These are phyloP conservation scores for Ensete ventricosum DNA, from an alignment of 176 grass and related monocot species.

Conservation along the genomic window DNA sequence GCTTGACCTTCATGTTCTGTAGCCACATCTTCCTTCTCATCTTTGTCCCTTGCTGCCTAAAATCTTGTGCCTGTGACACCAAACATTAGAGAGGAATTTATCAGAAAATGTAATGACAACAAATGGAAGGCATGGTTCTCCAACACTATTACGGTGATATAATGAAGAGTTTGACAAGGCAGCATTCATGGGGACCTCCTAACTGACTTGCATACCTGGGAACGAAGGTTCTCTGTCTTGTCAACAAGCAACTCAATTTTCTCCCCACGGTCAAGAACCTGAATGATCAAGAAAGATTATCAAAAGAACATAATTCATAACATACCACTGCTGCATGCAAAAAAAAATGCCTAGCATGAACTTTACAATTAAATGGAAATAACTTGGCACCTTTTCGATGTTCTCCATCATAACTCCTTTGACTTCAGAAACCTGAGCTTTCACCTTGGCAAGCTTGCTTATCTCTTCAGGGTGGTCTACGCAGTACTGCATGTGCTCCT, in stretches of 20 bases:
- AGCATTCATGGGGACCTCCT: too few relatives aligned
- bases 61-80: slow-evolving; percentile 40
- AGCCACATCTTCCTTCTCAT: slow-evolving; percentile 75
- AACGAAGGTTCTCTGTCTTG: slow-evolving; percentile 52
- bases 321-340: too few relatives aligned
- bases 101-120: neutral
- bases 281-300: neutral
- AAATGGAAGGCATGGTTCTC: neutral
- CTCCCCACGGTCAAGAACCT: slow-evolving; percentile 51
- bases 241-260: slow-evolving; percentile 53
- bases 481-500: slow-evolving; percentile 81
- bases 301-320: neutral
- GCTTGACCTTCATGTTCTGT: slow-evolving; percentile 92
- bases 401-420: slow-evolving; percentile 81
- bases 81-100: neutral
- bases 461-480: slow-evolving; percentile 67
- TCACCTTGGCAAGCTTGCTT: slow-evolving; percentile 54
- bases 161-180: too few relatives aligned
- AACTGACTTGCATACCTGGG: slow-evolving; percentile 26
- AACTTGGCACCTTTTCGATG: slow-evolving; percentile 50
- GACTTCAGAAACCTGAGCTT: slow-evolving; percentile 68
- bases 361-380: neutral
- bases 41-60: slow-evolving; percentile 40
- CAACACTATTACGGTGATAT: too few relatives aligned
- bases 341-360: neutral